Evolutionary conservation across 371 early-diverging fungal genomes (phyloP).

Genomic region (Phascolomyces articulosus): DNA sequence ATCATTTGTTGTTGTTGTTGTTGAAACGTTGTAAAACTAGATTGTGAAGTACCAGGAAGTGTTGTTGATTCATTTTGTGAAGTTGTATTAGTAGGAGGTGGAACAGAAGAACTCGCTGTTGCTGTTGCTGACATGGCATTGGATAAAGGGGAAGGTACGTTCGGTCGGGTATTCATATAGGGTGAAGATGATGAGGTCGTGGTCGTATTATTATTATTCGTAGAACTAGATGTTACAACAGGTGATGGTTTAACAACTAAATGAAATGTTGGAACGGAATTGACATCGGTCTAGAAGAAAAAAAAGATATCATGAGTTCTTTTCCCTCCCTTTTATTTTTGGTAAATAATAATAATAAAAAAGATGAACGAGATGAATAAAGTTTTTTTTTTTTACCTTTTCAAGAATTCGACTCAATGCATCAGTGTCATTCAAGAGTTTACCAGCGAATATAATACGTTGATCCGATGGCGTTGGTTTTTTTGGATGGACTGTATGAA

Average conservation of each 20-base stretch:
- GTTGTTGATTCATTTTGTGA: neutral
- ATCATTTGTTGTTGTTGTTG: constrained; percentile 3
- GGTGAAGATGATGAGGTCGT: constrained; percentile 1
- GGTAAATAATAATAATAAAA: too few species aligned
- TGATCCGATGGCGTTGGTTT: constrained; percentile 38
- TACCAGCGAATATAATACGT: constrained; percentile 47
- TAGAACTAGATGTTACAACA: neutral
- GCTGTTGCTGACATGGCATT: neutral
- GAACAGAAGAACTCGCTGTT: neutral
- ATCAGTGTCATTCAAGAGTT: constrained; percentile 34
- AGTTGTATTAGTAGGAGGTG: too few species aligned
- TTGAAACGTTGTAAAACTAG: neutral
- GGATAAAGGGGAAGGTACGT: neutral
- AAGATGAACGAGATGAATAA: too few species aligned
- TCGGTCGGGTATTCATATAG: too few species aligned
- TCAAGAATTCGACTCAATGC: constrained; percentile 25
- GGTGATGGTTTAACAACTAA: constrained; percentile 48
- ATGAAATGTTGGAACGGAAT: constrained; percentile 39
- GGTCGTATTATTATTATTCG: neutral
- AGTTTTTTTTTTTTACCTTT: constrained; percentile 26
- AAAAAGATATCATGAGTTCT: neutral
- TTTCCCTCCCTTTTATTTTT: neutral
- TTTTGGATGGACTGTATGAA: constrained; percentile 40
- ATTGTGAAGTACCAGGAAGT: neutral
- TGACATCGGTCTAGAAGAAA: constrained; percentile 20